Base-by-base conservation (phyloP, 306 rosid genomes). In the Acacia confusa region DNA sequence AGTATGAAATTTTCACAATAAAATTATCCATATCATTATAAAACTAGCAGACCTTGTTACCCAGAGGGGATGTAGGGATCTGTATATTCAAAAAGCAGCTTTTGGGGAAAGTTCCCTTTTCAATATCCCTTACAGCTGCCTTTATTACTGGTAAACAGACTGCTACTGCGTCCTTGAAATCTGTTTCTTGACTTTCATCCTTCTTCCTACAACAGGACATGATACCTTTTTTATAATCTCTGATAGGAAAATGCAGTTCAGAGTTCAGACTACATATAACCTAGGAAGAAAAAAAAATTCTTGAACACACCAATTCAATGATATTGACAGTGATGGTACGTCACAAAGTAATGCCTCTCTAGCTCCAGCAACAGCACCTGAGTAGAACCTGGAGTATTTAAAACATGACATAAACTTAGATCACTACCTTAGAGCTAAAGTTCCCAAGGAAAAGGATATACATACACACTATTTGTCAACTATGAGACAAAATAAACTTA, bases 321-420 rank as follows among this genome's bases (percentile, higher is more conserved):
- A 95, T 86, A 95, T 82, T 6, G 99, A 95, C 79, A 95, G 79
- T 10, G 99, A 88, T 20, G 97, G 97, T 72, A 92, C 92, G 52
- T 97, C 99, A 65, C 83, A 81, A 69, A 95, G 67, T 74, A 88
- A 58, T 78, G 99, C 98, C 85, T 95, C 99, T 87, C 99, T 92
- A 53, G 99, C 98, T 77, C 98, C 98, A 57, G 99, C 98, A 87
- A 95, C 90, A 74, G 86, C 97, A 83, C 99, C 96, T 0, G 97
- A 95, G 88, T 88, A 88, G 82, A 93, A 86, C 97, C 99, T 95
- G 90, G 53, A 36, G 34, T 22, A 74, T 72, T 67, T 12, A 41
- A 81, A 60, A 70, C 66, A 75, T 67, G 41, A 83, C 77, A 79
- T 81, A 81, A 83, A 48, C 61, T 72, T 66, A 1, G 36, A 74